These are phyloP conservation scores for Yamadazyma paraphyllophila DNA, from an alignment of 805 yeast genomes.

Conservation along the genomic window DNA sequence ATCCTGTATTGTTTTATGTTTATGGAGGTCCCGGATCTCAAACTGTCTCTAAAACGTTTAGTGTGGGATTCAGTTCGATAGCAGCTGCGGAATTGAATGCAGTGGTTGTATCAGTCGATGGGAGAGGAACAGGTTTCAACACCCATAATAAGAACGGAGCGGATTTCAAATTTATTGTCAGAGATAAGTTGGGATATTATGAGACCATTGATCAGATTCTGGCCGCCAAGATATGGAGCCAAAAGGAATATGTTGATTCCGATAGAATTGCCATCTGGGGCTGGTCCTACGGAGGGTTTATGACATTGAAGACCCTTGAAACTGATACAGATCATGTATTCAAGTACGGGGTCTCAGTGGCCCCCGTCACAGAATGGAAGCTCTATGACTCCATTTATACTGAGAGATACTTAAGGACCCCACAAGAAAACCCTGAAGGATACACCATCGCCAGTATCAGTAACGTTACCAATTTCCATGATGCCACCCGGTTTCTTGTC, in stretches of 20 bases:
- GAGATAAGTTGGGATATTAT: slow-evolving; percentile 75
- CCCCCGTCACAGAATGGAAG: slow-evolving; percentile 95
- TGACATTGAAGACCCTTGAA: slow-evolving; percentile 88
- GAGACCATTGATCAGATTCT: slow-evolving; percentile 86
- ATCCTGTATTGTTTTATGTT: slow-evolving; percentile 85
- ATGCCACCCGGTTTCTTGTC: slow-evolving; percentile 63
- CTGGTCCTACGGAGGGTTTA: slow-evolving; percentile 96
- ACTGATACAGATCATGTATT: slow-evolving; percentile 71
- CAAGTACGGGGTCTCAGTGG: slow-evolving; percentile 90
- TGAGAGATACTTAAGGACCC: slow-evolving; percentile 90
- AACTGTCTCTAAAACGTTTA: slow-evolving; percentile 61
- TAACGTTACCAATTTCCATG: slow-evolving; percentile 55
- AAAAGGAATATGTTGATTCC: slow-evolving; percentile 58
- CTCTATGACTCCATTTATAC: slow-evolving; percentile 92
- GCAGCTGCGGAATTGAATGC: slow-evolving; percentile 76
- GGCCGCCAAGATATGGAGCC: slow-evolving; percentile 74
- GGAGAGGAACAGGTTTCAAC: slow-evolving; percentile 92
- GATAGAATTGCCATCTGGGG: slow-evolving; percentile 88
- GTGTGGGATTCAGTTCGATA: slow-evolving; percentile 66
- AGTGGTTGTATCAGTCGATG: slow-evolving; percentile 92
- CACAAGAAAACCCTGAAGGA: slow-evolving; percentile 63
- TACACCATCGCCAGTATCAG: slow-evolving; percentile 58
- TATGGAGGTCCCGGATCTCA: slow-evolving; percentile 98
- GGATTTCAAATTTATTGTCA: slow-evolving; percentile 68
- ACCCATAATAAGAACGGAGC: slow-evolving; percentile 54